A percentile compares a stretch with the other conserved stretches of the same genome.
These are phyloP conservation scores for Pseudopyrenochaeta lycopersici DNA, from an alignment of 2,329 filamentous ascomycete species.

Conservation along the genomic window DNA sequence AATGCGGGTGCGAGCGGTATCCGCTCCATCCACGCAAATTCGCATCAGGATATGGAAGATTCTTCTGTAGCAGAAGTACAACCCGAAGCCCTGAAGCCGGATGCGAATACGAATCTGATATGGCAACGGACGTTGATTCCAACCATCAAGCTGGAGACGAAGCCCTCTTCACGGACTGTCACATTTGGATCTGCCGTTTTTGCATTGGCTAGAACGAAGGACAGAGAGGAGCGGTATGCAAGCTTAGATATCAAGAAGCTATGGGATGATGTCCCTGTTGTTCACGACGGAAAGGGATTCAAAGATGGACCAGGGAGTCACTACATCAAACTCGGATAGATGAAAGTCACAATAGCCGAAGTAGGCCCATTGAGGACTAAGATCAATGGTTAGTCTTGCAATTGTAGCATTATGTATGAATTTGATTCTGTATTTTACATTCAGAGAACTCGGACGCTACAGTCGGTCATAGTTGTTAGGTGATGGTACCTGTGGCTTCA, in stretches of 20 bases:
- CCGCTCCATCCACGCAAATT: slow-evolving; percentile 2
- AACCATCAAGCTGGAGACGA: slow-evolving; percentile 17
- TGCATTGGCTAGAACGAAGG: slow-evolving; percentile 25
- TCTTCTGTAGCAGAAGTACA: background rate
- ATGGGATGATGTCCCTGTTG: slow-evolving; percentile 35
- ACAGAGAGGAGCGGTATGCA: slow-evolving; percentile 19
- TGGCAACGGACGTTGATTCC: slow-evolving; percentile 47
- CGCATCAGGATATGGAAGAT: background rate
- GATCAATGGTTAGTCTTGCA: too few relatives aligned
- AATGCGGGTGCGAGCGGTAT: slow-evolving; percentile 42
- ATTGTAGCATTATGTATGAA: too few relatives aligned
- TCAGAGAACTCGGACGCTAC: too few relatives aligned
- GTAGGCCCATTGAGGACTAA: too few relatives aligned
- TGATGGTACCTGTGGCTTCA: too few relatives aligned
- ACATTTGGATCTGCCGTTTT: slow-evolving; percentile 35
- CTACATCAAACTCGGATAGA: background rate
- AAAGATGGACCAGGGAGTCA: background rate
- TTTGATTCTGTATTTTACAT: too few relatives aligned
- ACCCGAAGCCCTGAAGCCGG: slow-evolving; percentile 38
- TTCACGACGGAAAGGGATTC: background rate
- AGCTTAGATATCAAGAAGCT: slow-evolving; percentile 16
- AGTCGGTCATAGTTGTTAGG: too few relatives aligned
- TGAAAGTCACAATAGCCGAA: background rate
- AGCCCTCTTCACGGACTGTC: background rate
- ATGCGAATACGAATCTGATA: slow-evolving; percentile 47